Conservation (phyloP, 2,329 filamentous ascomycete genomes). For the Fusarium gaditjirri region DNA sequence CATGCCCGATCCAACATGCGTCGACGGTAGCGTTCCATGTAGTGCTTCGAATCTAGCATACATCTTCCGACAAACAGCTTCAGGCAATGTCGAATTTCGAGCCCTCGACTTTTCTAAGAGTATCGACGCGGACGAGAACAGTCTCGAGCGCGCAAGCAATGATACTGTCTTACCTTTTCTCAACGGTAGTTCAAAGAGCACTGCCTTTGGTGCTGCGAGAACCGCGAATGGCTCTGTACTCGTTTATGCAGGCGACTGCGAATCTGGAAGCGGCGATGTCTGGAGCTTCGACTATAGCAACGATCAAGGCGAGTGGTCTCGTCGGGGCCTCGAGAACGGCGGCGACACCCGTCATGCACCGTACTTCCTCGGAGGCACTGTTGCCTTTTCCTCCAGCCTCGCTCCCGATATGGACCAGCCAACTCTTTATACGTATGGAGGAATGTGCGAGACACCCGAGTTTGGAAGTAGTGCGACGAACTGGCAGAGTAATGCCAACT, state of each 20-base stretch:
- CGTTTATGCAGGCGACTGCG: conserved; percentile 80
- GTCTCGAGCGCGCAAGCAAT: conserved; percentile 62
- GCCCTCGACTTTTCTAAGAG: conserved; percentile 72
- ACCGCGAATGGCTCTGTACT: conserved; percentile 75
- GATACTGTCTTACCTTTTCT: conserved; percentile 70
- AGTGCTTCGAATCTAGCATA: conserved; percentile 67
- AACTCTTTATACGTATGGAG: conserved; percentile 81
- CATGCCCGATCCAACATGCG: conserved; percentile 56
- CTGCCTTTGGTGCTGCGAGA: conserved; percentile 74
- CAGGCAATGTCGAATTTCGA: conserved; percentile 62
- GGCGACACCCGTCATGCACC: conserved; percentile 50
- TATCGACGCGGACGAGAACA: conserved; percentile 58
- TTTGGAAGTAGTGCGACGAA: conserved; percentile 49
- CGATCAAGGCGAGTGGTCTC: conserved; percentile 35
- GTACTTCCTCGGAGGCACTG: conserved; percentile 63
- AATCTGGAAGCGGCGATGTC: conserved; percentile 63
- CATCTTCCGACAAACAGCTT: conserved; percentile 69
- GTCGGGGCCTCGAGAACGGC: conserved; percentile 34
- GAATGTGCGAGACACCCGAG: conserved; percentile 78
- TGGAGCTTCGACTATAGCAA: conserved; percentile 69
- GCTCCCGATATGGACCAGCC: conserved; percentile 64
- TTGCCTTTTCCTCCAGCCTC: conserved; percentile 74
- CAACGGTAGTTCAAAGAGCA: conserved; percentile 54
- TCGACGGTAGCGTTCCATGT: conserved; percentile 54
- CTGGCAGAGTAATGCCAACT: conserved; percentile 78